Conservation (phyloP, 306 rosid genomes). For the Medicago lupulina region DNA sequence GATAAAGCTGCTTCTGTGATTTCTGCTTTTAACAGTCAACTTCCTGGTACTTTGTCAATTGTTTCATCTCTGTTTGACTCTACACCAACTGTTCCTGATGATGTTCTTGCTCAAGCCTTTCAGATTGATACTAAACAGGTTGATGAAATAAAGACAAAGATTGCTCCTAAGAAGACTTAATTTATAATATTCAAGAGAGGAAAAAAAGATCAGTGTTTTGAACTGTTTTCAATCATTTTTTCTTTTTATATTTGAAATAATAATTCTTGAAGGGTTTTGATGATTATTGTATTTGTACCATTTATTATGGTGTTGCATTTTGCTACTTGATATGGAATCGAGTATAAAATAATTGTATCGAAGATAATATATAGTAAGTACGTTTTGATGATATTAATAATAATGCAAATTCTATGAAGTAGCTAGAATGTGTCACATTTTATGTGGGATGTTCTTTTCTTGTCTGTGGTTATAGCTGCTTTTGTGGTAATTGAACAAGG, state of each 20-base stretch:
- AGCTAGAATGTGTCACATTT: conserved; percentile 18
- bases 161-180: conserved; percentile 57
- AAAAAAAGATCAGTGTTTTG: too few relatives aligned
- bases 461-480: conserved; percentile 8
- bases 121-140: conserved; percentile 52
- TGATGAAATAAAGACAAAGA: conserved; percentile 48
- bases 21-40: conserved; percentile 59
- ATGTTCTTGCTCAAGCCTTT: conserved; percentile 51
- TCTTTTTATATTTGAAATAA: not conserved
- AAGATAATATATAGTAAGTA: not conserved
- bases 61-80: conserved; percentile 53
- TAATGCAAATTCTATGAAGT: conserved; percentile 11
- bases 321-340: not conserved
- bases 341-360: conserved; percentile 25
- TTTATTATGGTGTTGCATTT: conserved; percentile 11
- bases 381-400: not conserved
- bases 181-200: not conserved
- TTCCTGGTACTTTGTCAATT: conserved; percentile 55
- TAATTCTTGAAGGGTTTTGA: conserved; percentile 2
- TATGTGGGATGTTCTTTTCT: conserved; percentile 11
- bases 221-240: not conserved
- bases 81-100: conserved; percentile 51
- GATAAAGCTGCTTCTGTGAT: conserved; percentile 51
- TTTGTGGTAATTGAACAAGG: conserved; percentile 4
- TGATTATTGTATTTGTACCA: conserved; percentile 18